These are phyloP conservation scores for Aspergillus aculeatus DNA, from an alignment of 2,329 filamentous ascomycete genomes.

Conservation along the genomic window DNA sequence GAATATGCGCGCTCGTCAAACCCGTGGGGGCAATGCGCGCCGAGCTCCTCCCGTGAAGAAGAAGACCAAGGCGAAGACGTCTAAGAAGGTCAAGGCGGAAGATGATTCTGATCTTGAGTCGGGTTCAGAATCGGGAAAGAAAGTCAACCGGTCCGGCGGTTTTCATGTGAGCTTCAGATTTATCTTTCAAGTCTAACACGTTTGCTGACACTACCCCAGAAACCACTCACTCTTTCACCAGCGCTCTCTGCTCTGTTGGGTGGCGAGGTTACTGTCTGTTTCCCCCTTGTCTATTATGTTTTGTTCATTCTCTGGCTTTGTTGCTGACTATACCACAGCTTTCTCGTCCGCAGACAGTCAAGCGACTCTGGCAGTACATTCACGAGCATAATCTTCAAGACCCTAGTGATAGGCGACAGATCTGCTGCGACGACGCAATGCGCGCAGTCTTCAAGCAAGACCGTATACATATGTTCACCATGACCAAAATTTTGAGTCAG, in stretches of 20 bases:
- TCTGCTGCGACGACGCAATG: constrained; percentile 88
- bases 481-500: constrained; percentile 93
- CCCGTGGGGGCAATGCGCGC: constrained; percentile 67
- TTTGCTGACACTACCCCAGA: constrained; percentile 30
- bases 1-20: constrained; percentile 72
- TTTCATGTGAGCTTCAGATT: constrained; percentile 65
- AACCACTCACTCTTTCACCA: constrained; percentile 48
- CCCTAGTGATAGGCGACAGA: constrained; percentile 85
- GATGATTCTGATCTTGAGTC: constrained; percentile 77
- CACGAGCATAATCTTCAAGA: constrained; percentile 86
- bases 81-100: constrained; percentile 70
- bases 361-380: constrained; percentile 95
- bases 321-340: constrained; percentile 56
- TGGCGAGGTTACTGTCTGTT: constrained; percentile 45
- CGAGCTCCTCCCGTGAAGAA: constrained; percentile 63
- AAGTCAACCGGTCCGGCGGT: constrained; percentile 74
- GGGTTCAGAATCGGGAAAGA: constrained; percentile 60
- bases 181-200: background rate
- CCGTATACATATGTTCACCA: constrained; percentile 96
- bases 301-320: background rate
- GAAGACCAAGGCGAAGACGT: constrained; percentile 55
- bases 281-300: background rate
- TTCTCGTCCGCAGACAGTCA: constrained; percentile 91
- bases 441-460: constrained; percentile 87
- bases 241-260: constrained; percentile 46